Base-by-base conservation (phyloP, 2,329 filamentous ascomycete genomes). In the Tricladium varicosporioides region DNA sequence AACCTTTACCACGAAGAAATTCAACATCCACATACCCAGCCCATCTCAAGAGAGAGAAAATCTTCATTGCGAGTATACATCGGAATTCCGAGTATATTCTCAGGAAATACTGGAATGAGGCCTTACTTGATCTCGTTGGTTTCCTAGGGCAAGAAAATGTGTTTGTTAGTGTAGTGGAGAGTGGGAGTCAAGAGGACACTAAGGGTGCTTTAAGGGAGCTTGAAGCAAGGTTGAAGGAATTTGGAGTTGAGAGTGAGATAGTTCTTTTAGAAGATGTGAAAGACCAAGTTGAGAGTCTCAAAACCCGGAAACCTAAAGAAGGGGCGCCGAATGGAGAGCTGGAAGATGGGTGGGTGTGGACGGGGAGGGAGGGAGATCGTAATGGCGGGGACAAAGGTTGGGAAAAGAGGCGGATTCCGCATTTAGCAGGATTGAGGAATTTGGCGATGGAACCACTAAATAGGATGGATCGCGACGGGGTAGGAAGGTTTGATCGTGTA, bases 21-120 rank as follows among this genome's bases (percentile, higher is more conserved):
- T 27, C 9, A 44, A 51, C 19, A 50, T 11, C 3, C 11, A 45
- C 5, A 45, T 36, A 14, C 47, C 53, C 14, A 8, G 22, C 22
- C 22, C 22, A 13, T 1, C 60, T 65, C 14, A 45, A 54, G 27
- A 43, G 60, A 14, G 46, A 65, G 31, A 61, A 59, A 44, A 79
- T 91, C 60, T 91, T 84, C 72, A 88, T 91, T 59, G 83, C 85
- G 4, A 83, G 82, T 59, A 83, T 87, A 67, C 85, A 88, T 66
- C 89, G 85, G 78, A 89, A 88, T 65, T 83, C 83, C 60, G 87
- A 81, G 58, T 68, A 70, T 1, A 74, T 89, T 19, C 75, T 91
- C 1, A 77, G 80, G 7, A 74, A 75, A 5, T 79, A 85, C 63
- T 91, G 87, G 87, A 84, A 79, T 60, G 71, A 77, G 5, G 84